Base-by-base conservation (phyloP, 2,329 filamentous ascomycete genomes). In the Alternaria solani region DNA sequence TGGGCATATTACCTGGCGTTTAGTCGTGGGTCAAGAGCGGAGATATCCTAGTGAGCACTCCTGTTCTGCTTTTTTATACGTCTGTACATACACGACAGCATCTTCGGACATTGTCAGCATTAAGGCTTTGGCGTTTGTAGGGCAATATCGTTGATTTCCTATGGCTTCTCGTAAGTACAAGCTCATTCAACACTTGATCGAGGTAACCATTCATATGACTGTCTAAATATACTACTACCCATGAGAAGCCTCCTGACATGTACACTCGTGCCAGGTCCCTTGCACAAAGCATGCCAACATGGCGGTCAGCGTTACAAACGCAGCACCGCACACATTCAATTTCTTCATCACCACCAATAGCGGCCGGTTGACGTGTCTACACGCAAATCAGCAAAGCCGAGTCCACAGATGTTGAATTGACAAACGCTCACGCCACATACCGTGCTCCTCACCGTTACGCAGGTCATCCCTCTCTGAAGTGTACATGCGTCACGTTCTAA, bases 31-130 rank as follows among this genome's bases (percentile, higher is more conserved):
- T 61, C 42, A 44, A 61, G 51, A 57, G 57, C 47, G 63, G 57
- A 55, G 53, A 67, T 60, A 63, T 67, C 63, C 57, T 43, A 65
- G 62, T 65, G 63, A 65, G 61, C 62, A 66, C 57, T 59, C 63
- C 61, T 28, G 41, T 62, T 66, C 60, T 55, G 38, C 66, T 68
- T 59, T n/a, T 47, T 61, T 58, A 60, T 58, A 59, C 38, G 52
- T 64, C 58, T 69, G 63, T 70, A 71, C 61, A 69, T 71, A 70
- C 59, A 69, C 62, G 62, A 43, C 56, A 64, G 59, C 62, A 70
- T 70, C 49, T 59, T 62, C 56, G 36, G 61, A 43, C 48, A 58
- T 56, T 63, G 55, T 64, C 55, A 66, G 67, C 66, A 70, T 66
- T 23, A 55, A 64, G 62, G 63, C 58, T 61, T 59, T 34, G 66